Evolutionary conservation across 73 alveolate species (phyloP).

Genomic region (Paramecium octaurelia): DNA sequence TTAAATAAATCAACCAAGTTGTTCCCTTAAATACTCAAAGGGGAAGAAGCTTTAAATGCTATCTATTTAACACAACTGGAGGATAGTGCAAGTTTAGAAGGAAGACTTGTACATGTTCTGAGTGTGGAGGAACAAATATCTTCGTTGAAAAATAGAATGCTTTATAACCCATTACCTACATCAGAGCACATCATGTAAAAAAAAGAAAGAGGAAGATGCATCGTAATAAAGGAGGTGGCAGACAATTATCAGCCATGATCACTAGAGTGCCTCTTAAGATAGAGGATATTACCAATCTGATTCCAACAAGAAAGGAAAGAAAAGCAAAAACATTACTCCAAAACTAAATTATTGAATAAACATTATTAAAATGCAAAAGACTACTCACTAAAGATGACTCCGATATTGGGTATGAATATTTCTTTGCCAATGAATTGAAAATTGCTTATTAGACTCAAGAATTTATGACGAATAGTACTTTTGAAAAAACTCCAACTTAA

Average conservation of each 20-base stretch:
- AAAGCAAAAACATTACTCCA: not conserved
- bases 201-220: constrained; percentile 8
- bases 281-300: not conserved
- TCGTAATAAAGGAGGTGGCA: not conserved
- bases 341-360: not conserved
- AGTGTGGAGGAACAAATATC: not conserved
- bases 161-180: not conserved
- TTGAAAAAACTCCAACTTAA: not conserved
- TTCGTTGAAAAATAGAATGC: not conserved
- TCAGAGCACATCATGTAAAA: not conserved
- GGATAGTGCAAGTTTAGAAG: not conserved
- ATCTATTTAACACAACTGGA: not conserved
- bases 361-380: not conserved
- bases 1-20: not conserved
- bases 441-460: not conserved
- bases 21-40: not conserved
- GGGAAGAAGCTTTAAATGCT: not conserved
- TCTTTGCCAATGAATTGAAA: not conserved
- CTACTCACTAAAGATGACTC: not conserved
- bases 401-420: not conserved
- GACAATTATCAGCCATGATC: not conserved
- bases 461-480: constrained; percentile 1
- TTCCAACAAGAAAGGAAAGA: not conserved
- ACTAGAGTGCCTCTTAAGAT: not conserved
- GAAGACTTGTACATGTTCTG: not conserved